These are phyloP conservation scores for Inga laurina DNA, from an alignment of 306 rosid genomes.

Conservation along the genomic window DNA sequence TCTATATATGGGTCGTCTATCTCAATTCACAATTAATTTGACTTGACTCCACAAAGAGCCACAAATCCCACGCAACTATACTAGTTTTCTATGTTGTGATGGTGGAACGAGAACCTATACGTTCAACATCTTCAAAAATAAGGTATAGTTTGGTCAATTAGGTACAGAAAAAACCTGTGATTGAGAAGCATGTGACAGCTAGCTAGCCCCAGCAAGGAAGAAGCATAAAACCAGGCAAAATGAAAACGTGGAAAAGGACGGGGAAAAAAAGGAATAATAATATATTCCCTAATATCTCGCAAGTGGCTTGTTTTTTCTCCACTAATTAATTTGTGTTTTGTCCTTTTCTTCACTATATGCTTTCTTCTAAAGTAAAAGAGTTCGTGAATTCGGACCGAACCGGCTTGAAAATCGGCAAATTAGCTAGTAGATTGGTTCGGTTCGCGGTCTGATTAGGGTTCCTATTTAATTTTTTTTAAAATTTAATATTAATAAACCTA, in stretches of 20 bases:
- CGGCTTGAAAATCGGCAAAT: too few relatives aligned
- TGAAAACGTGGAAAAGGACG: not conserved
- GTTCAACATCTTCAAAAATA: not conserved
- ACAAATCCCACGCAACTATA: not conserved
- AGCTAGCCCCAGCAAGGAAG: not conserved
- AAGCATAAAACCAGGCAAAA: not conserved
- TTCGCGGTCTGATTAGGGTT: too few relatives aligned
- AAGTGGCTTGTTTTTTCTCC: not conserved
- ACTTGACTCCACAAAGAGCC: not conserved
- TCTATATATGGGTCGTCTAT: not conserved
- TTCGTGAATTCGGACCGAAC: too few relatives aligned
- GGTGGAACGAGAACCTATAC: not conserved
- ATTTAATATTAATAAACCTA: too few relatives aligned
- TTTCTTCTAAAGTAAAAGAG: not conserved
- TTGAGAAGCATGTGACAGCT: not conserved
- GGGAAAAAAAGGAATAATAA: not conserved
- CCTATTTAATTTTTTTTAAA: too few relatives aligned
- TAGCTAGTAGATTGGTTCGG: too few relatives aligned
- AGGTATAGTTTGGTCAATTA: constrained; percentile 1
- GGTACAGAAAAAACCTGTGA: not conserved
- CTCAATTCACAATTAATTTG: not conserved
- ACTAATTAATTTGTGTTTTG: not conserved
- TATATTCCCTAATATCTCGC: not conserved
- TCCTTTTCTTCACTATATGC: not conserved
- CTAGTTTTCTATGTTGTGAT: not conserved